phyloP scores from a whole-genome alignment of 495 filamentous ascomycete genomes.

The Articulospora tetracladia region DNA sequence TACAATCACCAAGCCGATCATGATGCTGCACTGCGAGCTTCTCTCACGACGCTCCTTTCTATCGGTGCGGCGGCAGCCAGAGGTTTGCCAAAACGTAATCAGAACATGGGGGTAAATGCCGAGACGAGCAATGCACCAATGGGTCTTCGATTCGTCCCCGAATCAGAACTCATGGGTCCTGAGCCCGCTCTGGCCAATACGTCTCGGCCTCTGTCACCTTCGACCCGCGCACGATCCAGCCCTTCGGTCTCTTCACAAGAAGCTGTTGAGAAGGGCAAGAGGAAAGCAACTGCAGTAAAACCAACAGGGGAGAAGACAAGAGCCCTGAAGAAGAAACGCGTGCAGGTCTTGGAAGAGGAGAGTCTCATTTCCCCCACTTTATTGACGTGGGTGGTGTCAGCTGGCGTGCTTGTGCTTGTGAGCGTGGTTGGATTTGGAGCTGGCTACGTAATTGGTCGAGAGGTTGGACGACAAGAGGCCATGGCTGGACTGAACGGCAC shows the following conservation, averaged over 20 bases:
- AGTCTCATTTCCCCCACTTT: constrained; percentile 62
- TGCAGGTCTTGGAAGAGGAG: constrained; percentile 27
- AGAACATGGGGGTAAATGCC: constrained; percentile 7
- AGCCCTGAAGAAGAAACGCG: constrained; percentile 50
- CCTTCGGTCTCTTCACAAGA: constrained; percentile 29
- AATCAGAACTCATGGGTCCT: constrained; percentile 63
- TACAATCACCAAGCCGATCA: constrained; percentile 74
- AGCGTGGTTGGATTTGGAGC: constrained; percentile 91
- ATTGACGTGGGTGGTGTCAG: constrained; percentile 87
- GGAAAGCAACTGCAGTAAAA: constrained; percentile 45
- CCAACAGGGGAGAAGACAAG: constrained; percentile 27
- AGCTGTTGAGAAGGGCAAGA: constrained; percentile 40
- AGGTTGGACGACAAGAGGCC: constrained; percentile 22
- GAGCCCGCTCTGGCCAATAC: constrained; percentile 23
- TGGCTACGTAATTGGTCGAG: constrained; percentile 75
- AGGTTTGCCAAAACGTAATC: constrained; percentile 64
- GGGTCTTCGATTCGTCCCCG: constrained; percentile 65
- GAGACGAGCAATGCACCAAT: constrained; percentile 42
- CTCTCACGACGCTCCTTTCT: constrained; percentile 89
- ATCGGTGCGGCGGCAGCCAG: constrained; percentile 81
- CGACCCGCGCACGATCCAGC: constrained; percentile 24
- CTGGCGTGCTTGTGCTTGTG: constrained; percentile 88
- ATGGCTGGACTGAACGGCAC: constrained; percentile 20
- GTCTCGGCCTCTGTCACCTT: constrained; percentile 22
- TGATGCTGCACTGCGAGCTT: constrained; percentile 88